Base-by-base conservation (phyloP, 768 basidiomycete species). In the Glaciozyma antarctica region DNA sequence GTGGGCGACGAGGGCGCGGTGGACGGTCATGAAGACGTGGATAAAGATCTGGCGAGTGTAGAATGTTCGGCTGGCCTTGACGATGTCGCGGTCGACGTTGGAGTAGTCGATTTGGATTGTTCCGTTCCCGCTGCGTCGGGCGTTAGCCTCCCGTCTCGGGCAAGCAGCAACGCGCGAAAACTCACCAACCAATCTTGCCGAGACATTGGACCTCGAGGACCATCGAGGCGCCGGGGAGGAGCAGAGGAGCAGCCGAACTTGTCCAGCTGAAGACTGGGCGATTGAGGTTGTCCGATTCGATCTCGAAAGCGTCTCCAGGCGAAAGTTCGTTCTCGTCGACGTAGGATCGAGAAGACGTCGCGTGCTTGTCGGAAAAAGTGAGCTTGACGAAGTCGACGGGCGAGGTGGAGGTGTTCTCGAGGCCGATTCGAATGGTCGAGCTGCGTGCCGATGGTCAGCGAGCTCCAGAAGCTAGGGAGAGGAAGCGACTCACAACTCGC, bases 111-210 rank as follows among this genome's bases (percentile, higher is more conserved):
- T 80, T 70, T 88, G 86, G 53, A 97, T 81, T 0, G 82, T 82
- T 19, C 90, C 93, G 64, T 80, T 83, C 21, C 85, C 85, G 72
- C 92, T 95, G 71, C n/a, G 26, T 43, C 0, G 47, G 48, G 26
- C 15, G 15, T 22, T 9, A 32, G 32, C 32, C 4, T 4, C 32
- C 5, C 32, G 9, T 32, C 32, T 32, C 32, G 32, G 9, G 32
- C 32, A 32, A 32, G 32, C 32, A 32, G 5, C 32, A 9, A 4
- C 32, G 32, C 19, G 22, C 26, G 49, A 51, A 16, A 24, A 80
- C 86, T 73, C 71, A 94, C 93, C 94, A 99, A 67, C 87, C 90
- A 60, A 87, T 83, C 78, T 97, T 98, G 47, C 94, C 94, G 47
- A 85, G 83, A 75, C 90, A 94, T 12, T 79, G 81, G 15, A 99